Conservation (phyloP, 2,329 filamentous ascomycete species). For the Penicillium brasilianum region DNA sequence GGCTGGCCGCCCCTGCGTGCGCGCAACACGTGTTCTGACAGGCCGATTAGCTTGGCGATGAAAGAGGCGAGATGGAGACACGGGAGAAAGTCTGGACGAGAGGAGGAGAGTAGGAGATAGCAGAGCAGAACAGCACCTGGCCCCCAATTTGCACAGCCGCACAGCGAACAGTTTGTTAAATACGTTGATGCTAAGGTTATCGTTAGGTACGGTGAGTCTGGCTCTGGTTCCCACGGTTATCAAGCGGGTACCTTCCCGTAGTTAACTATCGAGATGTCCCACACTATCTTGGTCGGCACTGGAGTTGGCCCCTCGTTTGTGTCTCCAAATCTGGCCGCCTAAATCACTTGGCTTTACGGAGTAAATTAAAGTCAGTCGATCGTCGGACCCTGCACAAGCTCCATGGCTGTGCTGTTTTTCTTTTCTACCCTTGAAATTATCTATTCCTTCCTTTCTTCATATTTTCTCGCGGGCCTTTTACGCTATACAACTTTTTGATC, state of each 20-base stretch:
- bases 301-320: neutral
- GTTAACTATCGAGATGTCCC: neutral
- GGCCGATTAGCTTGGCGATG: neutral
- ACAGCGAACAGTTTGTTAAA: neutral
- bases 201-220: neutral
- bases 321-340: slow-evolving; percentile 18
- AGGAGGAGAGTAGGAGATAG: neutral
- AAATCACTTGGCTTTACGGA: slow-evolving; percentile 29
- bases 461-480: slow-evolving; percentile 3
- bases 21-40: slow-evolving; percentile 11
- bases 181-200: neutral
- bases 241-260: neutral
- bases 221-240: neutral
- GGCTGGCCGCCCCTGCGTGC: slow-evolving; percentile 8
- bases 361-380: slow-evolving; percentile 15
- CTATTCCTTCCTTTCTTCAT: neutral
- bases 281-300: neutral
- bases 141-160: neutral
- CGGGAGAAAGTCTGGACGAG: neutral
- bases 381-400: slow-evolving; percentile 15
- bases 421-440: neutral
- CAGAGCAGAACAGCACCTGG: neutral
- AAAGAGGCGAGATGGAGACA: neutral
- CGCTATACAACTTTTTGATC: slow-evolving; percentile 2
- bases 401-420: neutral